phyloP scores from a whole-genome alignment of 208 protist genomes.

The Borovskyia barvae region DNA sequence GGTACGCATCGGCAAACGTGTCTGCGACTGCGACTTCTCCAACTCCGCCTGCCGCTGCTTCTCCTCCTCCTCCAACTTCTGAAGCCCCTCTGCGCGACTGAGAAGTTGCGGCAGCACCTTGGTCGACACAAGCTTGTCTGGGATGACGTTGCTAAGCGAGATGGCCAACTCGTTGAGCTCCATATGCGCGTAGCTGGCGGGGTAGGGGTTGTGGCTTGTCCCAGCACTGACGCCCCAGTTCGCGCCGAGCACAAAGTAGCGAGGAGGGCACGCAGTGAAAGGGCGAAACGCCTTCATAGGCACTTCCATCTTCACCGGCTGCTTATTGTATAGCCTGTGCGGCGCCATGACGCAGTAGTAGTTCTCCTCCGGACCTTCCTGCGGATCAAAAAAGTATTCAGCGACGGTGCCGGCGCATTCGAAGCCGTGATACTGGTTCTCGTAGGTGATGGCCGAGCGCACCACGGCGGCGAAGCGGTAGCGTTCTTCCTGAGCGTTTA shows the following conservation, averaged over 20 bases:
- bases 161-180: slow-evolving; percentile 79
- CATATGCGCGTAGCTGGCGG: slow-evolving; percentile 65
- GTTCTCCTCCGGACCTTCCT: slow-evolving; percentile 77
- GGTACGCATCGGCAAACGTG: slow-evolving; percentile 29
- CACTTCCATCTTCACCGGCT: slow-evolving; percentile 46
- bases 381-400: slow-evolving; percentile 85
- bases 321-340: slow-evolving; percentile 55
- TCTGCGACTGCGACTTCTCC: slow-evolving; percentile 19
- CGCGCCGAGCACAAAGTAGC: slow-evolving; percentile 73
- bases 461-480: slow-evolving; percentile 83
- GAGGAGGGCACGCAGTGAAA: slow-evolving; percentile 75
- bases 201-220: slow-evolving; percentile 58
- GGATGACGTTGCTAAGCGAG: slow-evolving; percentile 41
- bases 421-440: slow-evolving; percentile 82
- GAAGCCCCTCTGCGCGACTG: slow-evolving; percentile 54
- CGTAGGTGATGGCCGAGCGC: slow-evolving; percentile 71
- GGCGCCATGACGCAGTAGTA: slow-evolving; percentile 90
- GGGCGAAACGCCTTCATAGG: slow-evolving; percentile 73
- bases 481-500: slow-evolving; percentile 80
- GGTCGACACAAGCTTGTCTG: slow-evolving; percentile 49
- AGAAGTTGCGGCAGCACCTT: slow-evolving; percentile 61
- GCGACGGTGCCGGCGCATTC: slow-evolving; percentile 68
- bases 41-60: slow-evolving; percentile 32
- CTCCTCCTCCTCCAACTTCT: slow-evolving; percentile 48
- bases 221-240: slow-evolving; percentile 74